Conservation (phyloP, 495 filamentous ascomycete genomes). For the Hyaloscypha hepaticicola region DNA sequence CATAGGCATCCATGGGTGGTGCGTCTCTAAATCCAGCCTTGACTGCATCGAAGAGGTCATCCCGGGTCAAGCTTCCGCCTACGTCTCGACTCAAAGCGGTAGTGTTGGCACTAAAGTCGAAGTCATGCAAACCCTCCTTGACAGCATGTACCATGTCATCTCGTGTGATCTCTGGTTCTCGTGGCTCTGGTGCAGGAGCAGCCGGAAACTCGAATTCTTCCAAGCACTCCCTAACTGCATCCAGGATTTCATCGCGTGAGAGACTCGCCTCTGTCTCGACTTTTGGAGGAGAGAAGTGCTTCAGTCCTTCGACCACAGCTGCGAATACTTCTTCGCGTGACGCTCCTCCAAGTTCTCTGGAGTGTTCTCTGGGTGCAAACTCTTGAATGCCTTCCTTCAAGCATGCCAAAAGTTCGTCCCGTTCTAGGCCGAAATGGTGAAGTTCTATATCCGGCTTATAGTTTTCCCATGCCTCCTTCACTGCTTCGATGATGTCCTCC, state of each 20-base stretch:
- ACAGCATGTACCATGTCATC: constrained; percentile 56
- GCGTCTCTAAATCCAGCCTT: constrained; percentile 57
- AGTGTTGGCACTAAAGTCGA: constrained; percentile 38
- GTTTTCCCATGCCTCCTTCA: constrained; percentile 84
- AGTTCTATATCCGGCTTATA: constrained; percentile 91
- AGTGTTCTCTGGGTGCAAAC: constrained; percentile 58
- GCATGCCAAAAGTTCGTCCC: constrained; percentile 83
- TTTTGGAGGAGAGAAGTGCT: constrained; percentile 70
- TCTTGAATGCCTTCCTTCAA: constrained; percentile 78
- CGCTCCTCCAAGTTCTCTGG: constrained; percentile 49
- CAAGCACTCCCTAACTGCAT: constrained; percentile 73
- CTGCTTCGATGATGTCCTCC: constrained; percentile 81
- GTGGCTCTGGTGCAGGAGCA: constrained; percentile 39
- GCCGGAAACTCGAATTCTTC: constrained; percentile 69
- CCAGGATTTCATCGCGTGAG: constrained; percentile 73
- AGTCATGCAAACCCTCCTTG: constrained; percentile 48
- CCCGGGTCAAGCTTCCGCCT: constrained; percentile 29
- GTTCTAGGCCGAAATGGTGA: constrained; percentile 83
- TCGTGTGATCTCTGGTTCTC: constrained; percentile 45
- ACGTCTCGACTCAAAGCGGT: constrained; percentile 22
- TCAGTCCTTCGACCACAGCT: constrained; percentile 78
- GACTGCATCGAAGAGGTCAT: constrained; percentile 67
- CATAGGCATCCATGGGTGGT: constrained; percentile 47
- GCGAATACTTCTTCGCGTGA: constrained; percentile 77
- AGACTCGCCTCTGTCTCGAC: constrained; percentile 64